Conservation (phyloP, 208 protist species). For the Angomonas desouzai region DNA sequence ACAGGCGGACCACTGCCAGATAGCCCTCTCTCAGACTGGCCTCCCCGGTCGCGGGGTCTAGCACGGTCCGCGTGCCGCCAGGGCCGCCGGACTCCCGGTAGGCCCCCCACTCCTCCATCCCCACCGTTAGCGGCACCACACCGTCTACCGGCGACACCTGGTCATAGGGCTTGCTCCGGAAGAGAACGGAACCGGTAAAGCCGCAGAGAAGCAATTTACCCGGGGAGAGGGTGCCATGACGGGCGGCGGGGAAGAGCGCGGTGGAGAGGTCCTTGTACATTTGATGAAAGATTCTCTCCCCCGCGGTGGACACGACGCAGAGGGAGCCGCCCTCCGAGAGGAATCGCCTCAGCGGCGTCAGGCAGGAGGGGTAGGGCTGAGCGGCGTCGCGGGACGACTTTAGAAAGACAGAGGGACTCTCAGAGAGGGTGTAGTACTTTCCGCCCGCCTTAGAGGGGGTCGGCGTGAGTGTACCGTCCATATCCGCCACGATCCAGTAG, state of each 20-base stretch:
- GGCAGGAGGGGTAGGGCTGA: constrained; percentile 36
- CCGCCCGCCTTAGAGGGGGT: constrained; percentile 44
- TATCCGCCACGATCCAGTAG: constrained; percentile 58
- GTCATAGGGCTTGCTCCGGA: constrained; percentile 20
- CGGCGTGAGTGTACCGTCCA: constrained; percentile 58
- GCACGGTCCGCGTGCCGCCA: constrained; percentile 18
- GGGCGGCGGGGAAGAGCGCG: constrained; percentile 20
- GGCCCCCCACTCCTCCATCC: constrained; percentile 39
- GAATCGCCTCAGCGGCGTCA: constrained; percentile 30
- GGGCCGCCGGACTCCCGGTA: constrained; percentile 29
- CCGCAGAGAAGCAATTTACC: constrained; percentile 52
- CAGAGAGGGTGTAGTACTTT: constrained; percentile 34
- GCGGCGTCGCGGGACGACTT: neutral
- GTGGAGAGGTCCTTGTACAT: constrained; percentile 47
- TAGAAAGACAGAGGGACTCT: constrained; percentile 20
- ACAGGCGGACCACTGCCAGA: constrained; percentile 37
- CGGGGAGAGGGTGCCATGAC: constrained; percentile 8
- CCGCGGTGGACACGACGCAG: constrained; percentile 55
- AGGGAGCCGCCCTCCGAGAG: constrained; percentile 32
- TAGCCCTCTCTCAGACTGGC: constrained; percentile 27
- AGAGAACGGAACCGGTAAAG: constrained; percentile 56
- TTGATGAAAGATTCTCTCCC: constrained; percentile 41
- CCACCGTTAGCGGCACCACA: constrained; percentile 24
- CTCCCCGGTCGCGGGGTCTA: constrained; percentile 11
- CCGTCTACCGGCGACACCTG: neutral